Conservation (phyloP, 2,329 filamentous ascomycete genomes). For the Hypocreales sp. region DNA sequence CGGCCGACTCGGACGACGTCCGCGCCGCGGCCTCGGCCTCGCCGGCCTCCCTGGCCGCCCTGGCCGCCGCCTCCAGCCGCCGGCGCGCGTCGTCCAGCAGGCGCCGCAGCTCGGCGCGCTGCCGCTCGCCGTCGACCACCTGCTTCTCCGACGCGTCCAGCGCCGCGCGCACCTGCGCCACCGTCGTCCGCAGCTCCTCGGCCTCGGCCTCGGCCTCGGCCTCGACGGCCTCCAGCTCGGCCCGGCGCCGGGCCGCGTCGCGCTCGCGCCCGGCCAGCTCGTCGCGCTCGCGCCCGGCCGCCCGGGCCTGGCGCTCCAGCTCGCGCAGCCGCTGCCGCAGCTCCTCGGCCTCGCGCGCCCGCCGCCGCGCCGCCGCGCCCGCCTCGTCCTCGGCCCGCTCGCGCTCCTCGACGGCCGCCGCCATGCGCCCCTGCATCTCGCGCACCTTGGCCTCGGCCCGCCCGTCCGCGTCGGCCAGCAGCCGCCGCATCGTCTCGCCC, state of each 20-base stretch:
- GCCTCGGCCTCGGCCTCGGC: constrained; percentile 58
- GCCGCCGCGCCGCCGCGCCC: constrained; percentile 58
- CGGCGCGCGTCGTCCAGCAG: constrained; percentile 64
- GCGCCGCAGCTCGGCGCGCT: constrained; percentile 59
- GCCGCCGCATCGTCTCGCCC: constrained; percentile 82
- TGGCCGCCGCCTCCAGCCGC: constrained; percentile 66
- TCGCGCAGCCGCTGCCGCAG: constrained; percentile 66
- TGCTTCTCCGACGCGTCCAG: constrained; percentile 81
- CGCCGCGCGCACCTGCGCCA: constrained; percentile 61
- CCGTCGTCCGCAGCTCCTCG: constrained; percentile 59
- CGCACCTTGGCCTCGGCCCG: constrained; percentile 67
- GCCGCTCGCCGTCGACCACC: constrained; percentile 67
- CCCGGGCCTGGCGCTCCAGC: constrained; percentile 60
- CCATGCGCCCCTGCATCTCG: constrained; percentile 80
- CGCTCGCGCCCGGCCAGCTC: constrained; percentile 59
- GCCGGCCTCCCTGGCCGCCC: constrained; percentile 41
- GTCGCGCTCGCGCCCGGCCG: constrained; percentile 58
- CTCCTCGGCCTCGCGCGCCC: constrained; percentile 75
- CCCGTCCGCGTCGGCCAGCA: constrained; percentile 75
- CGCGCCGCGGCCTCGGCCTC: constrained; percentile 25
- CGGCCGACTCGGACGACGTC: constrained; percentile 21
- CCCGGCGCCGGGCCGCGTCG: constrained; percentile 57
- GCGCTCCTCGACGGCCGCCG: constrained; percentile 82
- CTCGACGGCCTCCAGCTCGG: constrained; percentile 59
- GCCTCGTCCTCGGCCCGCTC: constrained; percentile 88